Evolutionary conservation across 2,329 filamentous ascomycete species (phyloP), one percentile per base, ranked within the genome.

Genomic region (Ceratocystis papillata): DNA sequence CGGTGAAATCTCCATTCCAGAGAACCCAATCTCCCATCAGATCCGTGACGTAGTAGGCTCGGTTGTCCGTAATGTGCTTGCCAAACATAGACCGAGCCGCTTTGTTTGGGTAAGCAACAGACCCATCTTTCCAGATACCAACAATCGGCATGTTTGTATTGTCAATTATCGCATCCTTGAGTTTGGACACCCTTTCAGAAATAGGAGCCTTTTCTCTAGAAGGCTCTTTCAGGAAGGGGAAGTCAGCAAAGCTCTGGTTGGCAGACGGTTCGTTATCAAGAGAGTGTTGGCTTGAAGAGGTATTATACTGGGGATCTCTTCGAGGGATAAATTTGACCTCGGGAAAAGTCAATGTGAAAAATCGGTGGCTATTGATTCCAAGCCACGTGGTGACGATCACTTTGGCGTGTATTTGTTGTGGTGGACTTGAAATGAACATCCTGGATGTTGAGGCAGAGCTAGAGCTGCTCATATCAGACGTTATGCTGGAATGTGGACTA

Each of bases 71-170:
- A 2, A 75, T 74, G 15, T 77, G 73, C 8, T 75, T 73, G 28
- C 76, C 72, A 67, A 85, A 79, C n/a, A 87, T 73, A 3, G 76
- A 73, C 12, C 81, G 77, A 12, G 82, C 82, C 3, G 87, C 87
- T 70, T 81, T 83, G 71, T 93, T 93, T 3, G 88, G 86, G 55
- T 90, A 85, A 0, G 83, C 85, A 60, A 90, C 84, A 61, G 83
- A 87, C 64, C 87, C 84, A 69, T 93, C 89, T 72, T 86, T 87
- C 89, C 89, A 92, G 84, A 91, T 88, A 28, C 87, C 86, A 57
- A 91, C 77, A 25, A 90, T 86, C 0, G 89, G 88, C 72, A 89
- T 85, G 68, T 84, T 82, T 30, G 89, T 88, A 48, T 85, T 88
- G 72, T 90, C 87, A 5, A 93, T 76, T 22, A 92, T 79, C 0